Base-by-base conservation (phyloP, 345 rosid species). In the Leavenworthia alabamica region DNA sequence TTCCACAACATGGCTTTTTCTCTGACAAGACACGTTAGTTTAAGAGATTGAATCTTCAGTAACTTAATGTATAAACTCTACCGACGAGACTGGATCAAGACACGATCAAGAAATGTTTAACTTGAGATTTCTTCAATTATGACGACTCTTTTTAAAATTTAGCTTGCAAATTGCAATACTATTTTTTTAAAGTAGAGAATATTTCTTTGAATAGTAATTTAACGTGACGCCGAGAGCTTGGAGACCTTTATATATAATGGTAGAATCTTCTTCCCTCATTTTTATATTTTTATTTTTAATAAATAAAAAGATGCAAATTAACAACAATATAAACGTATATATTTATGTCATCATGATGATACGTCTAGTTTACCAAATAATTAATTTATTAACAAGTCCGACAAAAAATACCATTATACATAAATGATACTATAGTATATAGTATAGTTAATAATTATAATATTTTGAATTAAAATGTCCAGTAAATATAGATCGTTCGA, bases 211-310 rank as follows among this genome's bases (percentile, higher is more conserved):
- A 56, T 71, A 64, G 41, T 41, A 71, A 64, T 42, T 17, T 50
- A 64, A 64, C 47, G 53, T 64, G 70, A 72, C 23, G 54, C 75
- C 60, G 29, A 65, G 71, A 71, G 66, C 74, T 70, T 1, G 74
- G 74, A 62, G 74, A 46, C 62, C 74, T 62, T 62, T 70, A 62
- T 63, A 62, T 57, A 56, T 50, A 59, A 57, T 71, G 4, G 45
- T 49, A 41, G 70, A 57, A 58, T 71, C 61, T 64, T 64, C 66
- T 50, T 65, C 22, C 56, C 31, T 44, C 40, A 10, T 9, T 61
- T 45, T 3, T 45, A 41, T 54, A 45, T 62, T 69, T 64, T 57
- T 17, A 40, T 26, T 37, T 45, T 20, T 48, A 19, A 39, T 28
- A 43, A 59, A 10, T 9, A 54, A 48, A 46, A 53, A 54, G 11